Conservation (phyloP, 352 stramenopile genomes). For the Pythium utonaiense region DNA sequence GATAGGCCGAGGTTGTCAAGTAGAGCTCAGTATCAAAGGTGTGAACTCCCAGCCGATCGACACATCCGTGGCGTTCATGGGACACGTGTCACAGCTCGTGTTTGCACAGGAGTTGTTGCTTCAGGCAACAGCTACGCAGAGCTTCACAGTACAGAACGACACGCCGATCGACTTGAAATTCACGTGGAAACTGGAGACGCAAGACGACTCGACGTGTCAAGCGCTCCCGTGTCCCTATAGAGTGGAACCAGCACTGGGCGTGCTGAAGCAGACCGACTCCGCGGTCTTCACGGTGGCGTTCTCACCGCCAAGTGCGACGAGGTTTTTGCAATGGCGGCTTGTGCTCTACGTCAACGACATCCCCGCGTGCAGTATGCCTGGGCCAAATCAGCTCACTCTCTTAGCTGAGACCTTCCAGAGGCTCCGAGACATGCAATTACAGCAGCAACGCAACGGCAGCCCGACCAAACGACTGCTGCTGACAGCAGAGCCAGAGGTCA, state of each 20-base stretch:
- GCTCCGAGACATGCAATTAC: slow-evolving; percentile 1
- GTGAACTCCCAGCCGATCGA: slow-evolving; percentile 53
- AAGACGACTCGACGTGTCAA: background rate
- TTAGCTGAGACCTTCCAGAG: slow-evolving; percentile 32
- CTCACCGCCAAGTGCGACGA: slow-evolving; percentile 21
- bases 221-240: slow-evolving; percentile 28
- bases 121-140: slow-evolving; percentile 28
- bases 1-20: slow-evolving; percentile 58
- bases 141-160: slow-evolving; percentile 53
- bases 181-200: slow-evolving; percentile 40
- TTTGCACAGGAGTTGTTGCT: slow-evolving; percentile 48
- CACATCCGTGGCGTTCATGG: slow-evolving; percentile 40
- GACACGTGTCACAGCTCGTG: slow-evolving; percentile 37
- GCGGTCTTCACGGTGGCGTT: slow-evolving; percentile 51
- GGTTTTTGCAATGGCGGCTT: slow-evolving; percentile 27
- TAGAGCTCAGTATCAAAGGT: slow-evolving; percentile 45
- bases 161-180: slow-evolving; percentile 64
- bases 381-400: slow-evolving; percentile 33
- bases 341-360: slow-evolving; percentile 46
- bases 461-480: background rate
- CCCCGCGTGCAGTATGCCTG: slow-evolving; percentile 50
- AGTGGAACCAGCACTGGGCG: slow-evolving; percentile 34
- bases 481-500: slow-evolving; percentile 4
- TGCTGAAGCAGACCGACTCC: slow-evolving; percentile 36
- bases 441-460: slow-evolving; percentile 9